phyloP scores from a whole-genome alignment of 495 filamentous ascomycete species.

The Recurvomyces mirabilis region DNA sequence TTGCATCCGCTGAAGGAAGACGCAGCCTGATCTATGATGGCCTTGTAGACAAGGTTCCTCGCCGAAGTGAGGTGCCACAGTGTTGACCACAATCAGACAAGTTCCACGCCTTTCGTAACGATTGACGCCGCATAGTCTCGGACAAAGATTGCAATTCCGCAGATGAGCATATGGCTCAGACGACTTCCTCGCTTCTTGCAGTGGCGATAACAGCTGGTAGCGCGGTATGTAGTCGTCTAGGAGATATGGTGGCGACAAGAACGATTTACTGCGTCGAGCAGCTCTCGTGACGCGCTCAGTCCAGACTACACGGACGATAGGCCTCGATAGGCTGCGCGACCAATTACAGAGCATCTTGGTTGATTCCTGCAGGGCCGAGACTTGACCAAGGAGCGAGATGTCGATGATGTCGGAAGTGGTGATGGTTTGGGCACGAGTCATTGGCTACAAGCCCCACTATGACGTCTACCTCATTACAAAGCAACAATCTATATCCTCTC shows the following conservation, averaged over 20 bases:
- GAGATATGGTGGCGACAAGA: conserved; percentile 66
- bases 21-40: conserved; percentile 52
- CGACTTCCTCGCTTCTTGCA: conserved; percentile 52
- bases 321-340: background rate
- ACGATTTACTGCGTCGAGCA: conserved; percentile 30
- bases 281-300: background rate
- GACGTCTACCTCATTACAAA: background rate
- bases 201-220: conserved; percentile 48
- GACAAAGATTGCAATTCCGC: conserved; percentile 64
- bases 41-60: conserved; percentile 71
- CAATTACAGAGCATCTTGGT: background rate
- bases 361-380: too few species aligned
- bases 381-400: too few species aligned
- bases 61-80: conserved; percentile 64
- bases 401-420: background rate
- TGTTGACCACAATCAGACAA: conserved; percentile 67
- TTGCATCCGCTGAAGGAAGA: conserved; percentile 71
- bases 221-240: conserved; percentile 62
- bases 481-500: too few species aligned
- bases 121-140: conserved; percentile 61
- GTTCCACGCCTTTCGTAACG: conserved; percentile 59
- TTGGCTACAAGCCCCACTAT: background rate
- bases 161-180: conserved; percentile 57
- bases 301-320: background rate
- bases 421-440: conserved; percentile 8